A percentile compares a stretch with the other conserved stretches of the same genome.
Conservation (phyloP, 2,329 filamentous ascomycete species). For the Salinomyces thailandicus region DNA sequence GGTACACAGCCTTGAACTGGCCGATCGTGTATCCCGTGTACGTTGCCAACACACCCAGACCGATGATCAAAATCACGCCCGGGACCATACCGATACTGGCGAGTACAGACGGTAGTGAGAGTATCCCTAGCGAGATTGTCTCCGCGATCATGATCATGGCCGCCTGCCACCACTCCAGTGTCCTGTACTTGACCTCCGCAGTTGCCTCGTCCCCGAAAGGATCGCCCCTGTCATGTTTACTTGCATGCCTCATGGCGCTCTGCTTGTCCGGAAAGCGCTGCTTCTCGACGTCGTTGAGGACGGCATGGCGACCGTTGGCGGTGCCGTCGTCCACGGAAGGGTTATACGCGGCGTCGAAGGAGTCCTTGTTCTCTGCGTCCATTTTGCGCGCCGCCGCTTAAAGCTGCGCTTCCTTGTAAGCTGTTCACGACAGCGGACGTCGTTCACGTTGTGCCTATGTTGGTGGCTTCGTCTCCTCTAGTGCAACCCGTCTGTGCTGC, state of each 20-base stretch:
- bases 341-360: neutral
- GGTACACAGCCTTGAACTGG: slow-evolving; percentile 48
- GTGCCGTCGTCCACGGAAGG: neutral
- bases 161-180: slow-evolving; percentile 24
- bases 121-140: slow-evolving; percentile 46
- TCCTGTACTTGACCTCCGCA: slow-evolving; percentile 2
- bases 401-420: no score
- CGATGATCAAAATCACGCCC: slow-evolving; percentile 45
- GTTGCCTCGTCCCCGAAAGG: slow-evolving; percentile 6
- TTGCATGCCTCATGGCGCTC: neutral
- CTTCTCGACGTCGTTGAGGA: slow-evolving; percentile 3
- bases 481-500: no score
- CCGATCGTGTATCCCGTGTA: slow-evolving; percentile 53
- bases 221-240: slow-evolving; percentile 4
- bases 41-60: slow-evolving; percentile 45
- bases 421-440: no score
- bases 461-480: no score
- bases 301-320: neutral
- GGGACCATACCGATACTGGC: slow-evolving; percentile 44
- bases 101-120: slow-evolving; percentile 45
- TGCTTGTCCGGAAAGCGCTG: neutral
- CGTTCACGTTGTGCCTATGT: no score
- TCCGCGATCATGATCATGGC: slow-evolving; percentile 45
- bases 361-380: neutral
- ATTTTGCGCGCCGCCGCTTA: neutral